Conservation (phyloP, 2,329 filamentous ascomycete species). For the Fusarium ramigenum region DNA sequence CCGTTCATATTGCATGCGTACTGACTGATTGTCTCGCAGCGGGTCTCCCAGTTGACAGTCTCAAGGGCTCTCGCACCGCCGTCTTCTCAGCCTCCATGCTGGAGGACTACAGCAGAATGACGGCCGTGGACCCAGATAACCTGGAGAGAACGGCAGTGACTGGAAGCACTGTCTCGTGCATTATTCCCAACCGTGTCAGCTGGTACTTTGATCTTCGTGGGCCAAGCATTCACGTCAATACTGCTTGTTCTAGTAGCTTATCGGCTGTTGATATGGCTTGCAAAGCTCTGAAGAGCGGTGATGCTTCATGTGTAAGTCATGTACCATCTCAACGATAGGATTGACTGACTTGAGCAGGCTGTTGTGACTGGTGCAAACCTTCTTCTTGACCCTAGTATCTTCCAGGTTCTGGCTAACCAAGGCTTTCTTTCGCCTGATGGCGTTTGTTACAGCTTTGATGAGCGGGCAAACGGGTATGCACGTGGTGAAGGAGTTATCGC, state of each 20-base stretch:
- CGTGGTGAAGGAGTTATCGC: slow-evolving; percentile 43
- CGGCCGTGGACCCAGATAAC: slow-evolving; percentile 48
- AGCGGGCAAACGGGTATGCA: slow-evolving; percentile 45
- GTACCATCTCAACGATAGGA: accelerated
- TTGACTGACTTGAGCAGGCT: background rate
- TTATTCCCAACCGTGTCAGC: slow-evolving; percentile 53
- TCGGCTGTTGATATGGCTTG: slow-evolving; percentile 28
- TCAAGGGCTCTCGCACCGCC: slow-evolving; percentile 45
- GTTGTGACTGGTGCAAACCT: slow-evolving; percentile 33
- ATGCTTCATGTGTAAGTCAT: slow-evolving; percentile 43
- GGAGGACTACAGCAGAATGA: slow-evolving; percentile 49
- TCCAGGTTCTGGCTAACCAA: slow-evolving; percentile 47
- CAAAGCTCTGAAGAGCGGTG: slow-evolving; percentile 54
- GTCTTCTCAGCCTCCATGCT: slow-evolving; percentile 52
- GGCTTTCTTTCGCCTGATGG: slow-evolving; percentile 53
- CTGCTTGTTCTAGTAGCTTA: slow-evolving; percentile 30
- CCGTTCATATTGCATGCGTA: no score
- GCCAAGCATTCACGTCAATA: slow-evolving; percentile 31
- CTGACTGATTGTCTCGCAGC: slow-evolving; percentile 7
- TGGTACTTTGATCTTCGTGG: slow-evolving; percentile 47
- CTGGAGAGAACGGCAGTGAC: slow-evolving; percentile 45
- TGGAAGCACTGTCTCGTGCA: slow-evolving; percentile 17
- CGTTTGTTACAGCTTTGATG: slow-evolving; percentile 46
- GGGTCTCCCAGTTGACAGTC: slow-evolving; percentile 44
- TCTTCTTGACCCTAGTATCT: slow-evolving; percentile 27